phyloP scores from a whole-genome alignment of 2,329 filamentous ascomycete genomes.

The Bipolaris cookei region DNA sequence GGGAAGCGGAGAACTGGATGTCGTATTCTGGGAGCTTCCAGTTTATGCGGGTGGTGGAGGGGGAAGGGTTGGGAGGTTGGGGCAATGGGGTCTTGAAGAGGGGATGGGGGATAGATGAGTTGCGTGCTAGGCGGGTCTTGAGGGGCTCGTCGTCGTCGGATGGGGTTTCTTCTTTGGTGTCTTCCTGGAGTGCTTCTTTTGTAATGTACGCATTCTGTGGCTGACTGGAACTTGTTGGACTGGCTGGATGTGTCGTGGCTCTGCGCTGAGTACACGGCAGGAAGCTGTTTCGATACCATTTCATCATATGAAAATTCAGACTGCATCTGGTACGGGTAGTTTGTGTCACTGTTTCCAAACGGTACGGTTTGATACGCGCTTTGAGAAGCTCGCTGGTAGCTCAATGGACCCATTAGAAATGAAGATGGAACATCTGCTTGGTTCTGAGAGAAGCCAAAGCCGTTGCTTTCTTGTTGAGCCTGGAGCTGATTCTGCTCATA shows the following conservation, averaged over 20 bases:
- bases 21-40: conserved; percentile 33
- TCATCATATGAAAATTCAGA: not conserved
- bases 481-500: not conserved
- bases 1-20: conserved; percentile 16
- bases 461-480: not conserved
- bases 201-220: not conserved
- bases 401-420: not conserved
- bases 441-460: not conserved
- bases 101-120: conserved; percentile 14
- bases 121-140: conserved; percentile 14
- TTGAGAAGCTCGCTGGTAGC: conserved; percentile 2
- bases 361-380: not conserved
- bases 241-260: not conserved
- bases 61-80: not conserved
- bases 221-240: no score
- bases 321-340: not conserved
- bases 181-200: not conserved
- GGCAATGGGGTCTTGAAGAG: not conserved
- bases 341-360: not conserved
- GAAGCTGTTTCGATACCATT: not conserved
- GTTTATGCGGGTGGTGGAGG: conserved; percentile 5
- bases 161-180: not conserved
- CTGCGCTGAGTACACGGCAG: not conserved
- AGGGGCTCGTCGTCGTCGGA: conserved; percentile 33
- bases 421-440: not conserved